These are phyloP conservation scores for Citrus unshiu DNA, from an alignment of 345 rosid genomes.

Conservation along the genomic window DNA sequence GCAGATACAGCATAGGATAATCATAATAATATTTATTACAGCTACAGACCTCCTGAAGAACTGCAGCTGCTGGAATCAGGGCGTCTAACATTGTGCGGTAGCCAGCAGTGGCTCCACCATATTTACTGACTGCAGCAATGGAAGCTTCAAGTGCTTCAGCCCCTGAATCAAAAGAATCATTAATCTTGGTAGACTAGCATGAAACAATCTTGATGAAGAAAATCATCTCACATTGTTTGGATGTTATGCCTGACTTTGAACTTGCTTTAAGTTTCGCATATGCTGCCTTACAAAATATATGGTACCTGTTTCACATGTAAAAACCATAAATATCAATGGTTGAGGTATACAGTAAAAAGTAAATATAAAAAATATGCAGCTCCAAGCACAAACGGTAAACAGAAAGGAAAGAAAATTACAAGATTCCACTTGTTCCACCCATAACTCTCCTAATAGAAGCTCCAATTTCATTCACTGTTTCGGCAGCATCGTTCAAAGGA, in stretches of 20 bases:
- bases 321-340: background rate
- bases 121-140: conserved; percentile 80
- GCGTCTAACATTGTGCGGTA: conserved; percentile 91
- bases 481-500: conserved; percentile 89
- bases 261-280: conserved; percentile 70
- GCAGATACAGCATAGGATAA: background rate
- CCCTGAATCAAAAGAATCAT: conserved; percentile 51
- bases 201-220: conserved; percentile 7
- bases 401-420: conserved; percentile 40
- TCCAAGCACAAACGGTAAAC: conserved; percentile 4
- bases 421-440: conserved; percentile 98
- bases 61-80: conserved; percentile 80
- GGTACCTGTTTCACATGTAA: conserved; percentile 48
- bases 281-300: conserved; percentile 83
- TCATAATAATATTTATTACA: background rate
- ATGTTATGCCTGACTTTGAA: conserved; percentile 38
- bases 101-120: conserved; percentile 94
- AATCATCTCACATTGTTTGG: conserved; percentile 71
- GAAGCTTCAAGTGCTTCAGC: conserved; percentile 79
- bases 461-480: conserved; percentile 87
- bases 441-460: conserved; percentile 75
- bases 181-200: conserved; percentile 6
- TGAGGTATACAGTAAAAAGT: background rate
- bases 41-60: conserved; percentile 66
- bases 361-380: conserved; percentile 5